phyloP scores from a whole-genome alignment of 257 asterid genomes.

The Rauvolfia tetraphylla region DNA sequence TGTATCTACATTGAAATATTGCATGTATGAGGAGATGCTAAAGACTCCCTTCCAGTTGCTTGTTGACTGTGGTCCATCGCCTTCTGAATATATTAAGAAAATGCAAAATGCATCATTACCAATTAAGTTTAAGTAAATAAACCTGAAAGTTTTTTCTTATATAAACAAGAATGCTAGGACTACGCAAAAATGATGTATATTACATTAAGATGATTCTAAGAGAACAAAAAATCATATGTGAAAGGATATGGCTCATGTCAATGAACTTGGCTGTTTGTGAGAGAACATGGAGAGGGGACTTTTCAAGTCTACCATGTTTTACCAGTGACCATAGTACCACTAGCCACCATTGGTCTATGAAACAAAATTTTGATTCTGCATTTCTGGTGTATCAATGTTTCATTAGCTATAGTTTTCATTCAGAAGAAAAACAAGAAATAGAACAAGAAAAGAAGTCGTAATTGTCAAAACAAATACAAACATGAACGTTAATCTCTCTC shows the following conservation, averaged over 20 bases:
- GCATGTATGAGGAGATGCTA: constrained; percentile 75
- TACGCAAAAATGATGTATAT: neutral
- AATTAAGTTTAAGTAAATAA: neutral
- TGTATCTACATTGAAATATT: constrained; percentile 90
- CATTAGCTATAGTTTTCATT: neutral
- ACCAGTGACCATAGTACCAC: neutral
- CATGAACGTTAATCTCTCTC: neutral
- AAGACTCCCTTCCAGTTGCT: constrained; percentile 79
- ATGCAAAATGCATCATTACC: constrained; percentile 5
- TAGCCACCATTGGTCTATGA: neutral
- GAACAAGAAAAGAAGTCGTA: neutral
- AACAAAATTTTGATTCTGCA: neutral
- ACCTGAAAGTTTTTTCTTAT: neutral
- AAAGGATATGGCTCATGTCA: neutral
- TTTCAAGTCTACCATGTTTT: neutral
- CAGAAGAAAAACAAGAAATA: neutral
- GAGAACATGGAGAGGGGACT: neutral
- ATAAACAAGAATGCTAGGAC: neutral
- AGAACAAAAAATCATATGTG: too few species aligned
- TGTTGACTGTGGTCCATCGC: constrained; percentile 58
- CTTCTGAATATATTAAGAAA: constrained; percentile 47
- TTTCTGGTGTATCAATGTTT: neutral
- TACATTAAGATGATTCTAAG: neutral
- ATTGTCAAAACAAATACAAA: neutral
- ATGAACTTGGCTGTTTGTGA: neutral